A percentile compares a stretch with the other conserved stretches of the same genome.
Evolutionary conservation across 1,284 basidiomycete genomes (phyloP).

Genomic region (Trametes sp.): DNA sequence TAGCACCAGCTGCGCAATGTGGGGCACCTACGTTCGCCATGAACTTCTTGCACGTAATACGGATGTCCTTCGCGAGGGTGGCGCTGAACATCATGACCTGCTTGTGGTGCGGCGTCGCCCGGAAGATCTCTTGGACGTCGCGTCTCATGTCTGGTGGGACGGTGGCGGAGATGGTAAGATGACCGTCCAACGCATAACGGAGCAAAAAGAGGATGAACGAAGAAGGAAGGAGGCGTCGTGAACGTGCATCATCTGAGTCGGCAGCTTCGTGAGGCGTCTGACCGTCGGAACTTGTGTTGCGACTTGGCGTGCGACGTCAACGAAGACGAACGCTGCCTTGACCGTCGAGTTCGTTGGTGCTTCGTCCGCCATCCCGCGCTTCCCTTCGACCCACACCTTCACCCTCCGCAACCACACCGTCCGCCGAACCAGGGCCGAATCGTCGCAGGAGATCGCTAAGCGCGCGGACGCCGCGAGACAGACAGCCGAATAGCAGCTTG

Average conservation of each 20-base stretch:
- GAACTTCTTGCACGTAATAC: slow-evolving; percentile 99
- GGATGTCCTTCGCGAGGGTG: slow-evolving; percentile 96
- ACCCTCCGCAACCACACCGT: slow-evolving; percentile 28
- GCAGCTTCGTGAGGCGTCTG: slow-evolving; percentile 15
- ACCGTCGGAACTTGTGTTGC: slow-evolving; percentile 24
- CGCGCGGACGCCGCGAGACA: slow-evolving; percentile 54
- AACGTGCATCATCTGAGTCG: slow-evolving; percentile 10
- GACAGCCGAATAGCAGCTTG: slow-evolving; percentile 58
- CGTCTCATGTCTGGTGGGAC: slow-evolving; percentile 96
- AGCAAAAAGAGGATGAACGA: slow-evolving; percentile 54
- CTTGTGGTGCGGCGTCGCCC: slow-evolving; percentile 99
- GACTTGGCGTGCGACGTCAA: slow-evolving; percentile 25
- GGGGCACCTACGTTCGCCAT: slow-evolving; percentile 91
- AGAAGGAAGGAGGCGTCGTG: slow-evolving; percentile 27
- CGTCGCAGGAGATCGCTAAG: slow-evolving; percentile 50
- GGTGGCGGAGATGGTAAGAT: slow-evolving; percentile 67
- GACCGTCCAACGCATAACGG: slow-evolving; percentile 55
- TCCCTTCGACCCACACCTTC: slow-evolving; percentile 6
- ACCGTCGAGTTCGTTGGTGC: slow-evolving; percentile 25
- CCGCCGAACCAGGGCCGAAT: slow-evolving; percentile 36
- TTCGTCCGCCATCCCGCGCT: slow-evolving; percentile 25
- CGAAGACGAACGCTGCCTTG: slow-evolving; percentile 25
- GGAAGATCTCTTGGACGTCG: slow-evolving; percentile 99
- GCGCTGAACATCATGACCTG: slow-evolving; percentile 99
- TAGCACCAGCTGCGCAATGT: background rate